Evolutionary conservation across 2,329 filamentous ascomycete genomes (phyloP).

Genomic region (Sarocladium strictum): DNA sequence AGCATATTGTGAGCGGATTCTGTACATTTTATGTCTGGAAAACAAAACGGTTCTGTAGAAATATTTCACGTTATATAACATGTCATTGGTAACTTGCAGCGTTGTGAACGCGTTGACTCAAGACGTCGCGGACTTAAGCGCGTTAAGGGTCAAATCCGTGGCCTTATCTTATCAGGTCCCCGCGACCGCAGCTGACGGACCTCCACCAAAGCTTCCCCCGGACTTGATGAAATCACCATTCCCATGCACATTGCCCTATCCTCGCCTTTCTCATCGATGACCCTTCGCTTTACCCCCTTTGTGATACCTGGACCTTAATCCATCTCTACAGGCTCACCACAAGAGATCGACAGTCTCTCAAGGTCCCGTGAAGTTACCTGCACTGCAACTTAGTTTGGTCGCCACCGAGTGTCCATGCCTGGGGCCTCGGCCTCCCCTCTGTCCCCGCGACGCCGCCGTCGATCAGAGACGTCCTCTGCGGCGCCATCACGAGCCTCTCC

Average conservation of each 20-base stretch:
- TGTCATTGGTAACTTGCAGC: no score
- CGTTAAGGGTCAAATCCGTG: background rate
- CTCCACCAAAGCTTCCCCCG: conserved; percentile 1
- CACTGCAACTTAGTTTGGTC: background rate
- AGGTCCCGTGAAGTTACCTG: background rate
- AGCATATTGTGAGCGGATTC: background rate
- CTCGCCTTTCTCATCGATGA: no score
- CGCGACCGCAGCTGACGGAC: conserved; percentile 1
- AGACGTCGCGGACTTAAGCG: conserved; percentile 1
- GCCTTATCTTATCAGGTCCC: conserved; percentile 7
- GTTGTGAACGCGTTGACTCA: background rate
- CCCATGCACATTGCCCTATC: background rate
- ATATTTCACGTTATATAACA: no score
- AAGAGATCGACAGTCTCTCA: background rate
- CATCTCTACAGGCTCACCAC: no score
- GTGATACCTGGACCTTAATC: no score
- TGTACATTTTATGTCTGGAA: background rate
- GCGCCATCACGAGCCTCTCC: conserved; percentile 10
- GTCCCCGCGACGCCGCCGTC: conserved; percentile 8
- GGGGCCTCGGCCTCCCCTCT: background rate
- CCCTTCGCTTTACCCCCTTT: no score
- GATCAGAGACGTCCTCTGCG: background rate
- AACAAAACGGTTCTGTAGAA: no score
- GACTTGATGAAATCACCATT: conserved; percentile 7
- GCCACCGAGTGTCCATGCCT: conserved; percentile 5